A percentile compares a stretch with the other conserved stretches of the same genome.
phyloP scores from a whole-genome alignment of 495 filamentous ascomycete species.

The Penicillium argentinense region DNA sequence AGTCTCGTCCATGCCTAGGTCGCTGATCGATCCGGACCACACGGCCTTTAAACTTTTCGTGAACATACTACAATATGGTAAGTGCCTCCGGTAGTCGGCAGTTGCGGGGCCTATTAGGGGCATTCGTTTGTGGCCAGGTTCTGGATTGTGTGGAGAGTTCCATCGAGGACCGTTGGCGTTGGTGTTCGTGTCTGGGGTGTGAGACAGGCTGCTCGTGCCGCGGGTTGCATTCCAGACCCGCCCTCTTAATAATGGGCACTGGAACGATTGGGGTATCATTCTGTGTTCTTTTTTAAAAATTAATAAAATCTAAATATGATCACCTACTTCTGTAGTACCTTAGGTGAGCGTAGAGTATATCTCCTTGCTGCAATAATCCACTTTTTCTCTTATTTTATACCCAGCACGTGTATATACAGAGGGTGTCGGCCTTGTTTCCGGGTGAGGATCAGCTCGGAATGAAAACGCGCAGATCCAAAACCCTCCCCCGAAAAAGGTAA shows the following conservation, averaged over 20 bases:
- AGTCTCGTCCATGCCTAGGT: not conserved
- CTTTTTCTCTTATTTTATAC: too few species aligned
- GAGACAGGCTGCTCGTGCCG: not conserved
- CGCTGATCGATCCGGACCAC: too few species aligned
- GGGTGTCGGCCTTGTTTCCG: too few species aligned
- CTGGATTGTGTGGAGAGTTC: conserved; percentile 4
- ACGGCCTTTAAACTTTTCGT: conserved; percentile 1
- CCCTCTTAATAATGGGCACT: conserved; percentile 1
- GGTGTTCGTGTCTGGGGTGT: conserved; percentile 9
- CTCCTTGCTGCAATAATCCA: too few species aligned
- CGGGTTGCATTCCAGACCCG: conserved; percentile 4
- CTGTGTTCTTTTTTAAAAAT: too few species aligned
- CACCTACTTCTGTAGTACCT: too few species aligned
- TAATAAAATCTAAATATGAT: too few species aligned
- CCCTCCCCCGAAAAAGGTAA: conserved; percentile 3
- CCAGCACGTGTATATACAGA: too few species aligned
- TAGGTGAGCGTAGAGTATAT: too few species aligned
- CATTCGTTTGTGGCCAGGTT: not conserved
- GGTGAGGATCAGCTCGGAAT: too few species aligned
- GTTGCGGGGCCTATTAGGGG: not conserved
- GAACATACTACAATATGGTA: too few species aligned
- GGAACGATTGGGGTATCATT: too few species aligned
- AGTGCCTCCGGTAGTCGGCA: not conserved
- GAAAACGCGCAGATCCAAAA: conserved; percentile 5
- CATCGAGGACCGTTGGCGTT: conserved; percentile 1